A percentile compares a stretch with the other conserved stretches of the same genome.
Conservation (phyloP, 1,139 yeast genomes). For the Protomyces macrosporus region DNA sequence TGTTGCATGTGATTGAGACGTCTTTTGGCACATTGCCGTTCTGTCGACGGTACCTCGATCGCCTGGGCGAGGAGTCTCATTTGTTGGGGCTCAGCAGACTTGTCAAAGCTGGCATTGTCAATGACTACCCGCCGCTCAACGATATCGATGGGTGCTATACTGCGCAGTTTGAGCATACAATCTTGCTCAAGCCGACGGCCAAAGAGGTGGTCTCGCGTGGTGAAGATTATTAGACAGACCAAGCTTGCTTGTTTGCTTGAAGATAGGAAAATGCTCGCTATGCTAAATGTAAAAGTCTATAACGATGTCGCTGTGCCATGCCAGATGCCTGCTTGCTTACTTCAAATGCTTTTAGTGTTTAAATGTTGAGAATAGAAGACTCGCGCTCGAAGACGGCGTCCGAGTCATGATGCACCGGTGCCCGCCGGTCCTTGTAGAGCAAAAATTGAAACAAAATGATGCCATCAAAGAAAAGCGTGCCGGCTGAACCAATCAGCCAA, state of each 20-base stretch:
- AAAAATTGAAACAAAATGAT: slow-evolving; percentile 12
- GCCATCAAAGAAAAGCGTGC: slow-evolving; percentile 16
- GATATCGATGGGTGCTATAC: slow-evolving; percentile 84
- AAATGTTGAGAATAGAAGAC: not conserved
- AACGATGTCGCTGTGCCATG: not conserved
- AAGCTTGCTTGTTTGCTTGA: not conserved
- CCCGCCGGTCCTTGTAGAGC: not conserved
- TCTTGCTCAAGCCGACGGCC: slow-evolving; percentile 79
- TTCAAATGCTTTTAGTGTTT: not conserved
- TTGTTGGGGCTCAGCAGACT: slow-evolving; percentile 75
- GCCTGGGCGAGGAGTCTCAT: slow-evolving; percentile 87
- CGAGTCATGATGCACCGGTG: no score
- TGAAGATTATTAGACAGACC: slow-evolving; percentile 64
- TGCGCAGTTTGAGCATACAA: slow-evolving; percentile 94
- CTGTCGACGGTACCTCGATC: slow-evolving; percentile 90
- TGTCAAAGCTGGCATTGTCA: slow-evolving; percentile 79
- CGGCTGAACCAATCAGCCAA: slow-evolving; percentile 21
- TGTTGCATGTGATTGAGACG: slow-evolving; percentile 63
- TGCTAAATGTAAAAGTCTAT: not conserved
- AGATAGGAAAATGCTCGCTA: not conserved
- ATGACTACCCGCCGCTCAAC: slow-evolving; percentile 93
- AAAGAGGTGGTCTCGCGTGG: slow-evolving; percentile 95
- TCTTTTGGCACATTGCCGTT: slow-evolving; percentile 93
- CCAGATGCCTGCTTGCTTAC: not conserved
- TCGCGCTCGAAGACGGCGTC: not conserved